These are phyloP conservation scores for Aphanomyces euteiches DNA, from an alignment of 352 stramenopile genomes.

Conservation along the genomic window DNA sequence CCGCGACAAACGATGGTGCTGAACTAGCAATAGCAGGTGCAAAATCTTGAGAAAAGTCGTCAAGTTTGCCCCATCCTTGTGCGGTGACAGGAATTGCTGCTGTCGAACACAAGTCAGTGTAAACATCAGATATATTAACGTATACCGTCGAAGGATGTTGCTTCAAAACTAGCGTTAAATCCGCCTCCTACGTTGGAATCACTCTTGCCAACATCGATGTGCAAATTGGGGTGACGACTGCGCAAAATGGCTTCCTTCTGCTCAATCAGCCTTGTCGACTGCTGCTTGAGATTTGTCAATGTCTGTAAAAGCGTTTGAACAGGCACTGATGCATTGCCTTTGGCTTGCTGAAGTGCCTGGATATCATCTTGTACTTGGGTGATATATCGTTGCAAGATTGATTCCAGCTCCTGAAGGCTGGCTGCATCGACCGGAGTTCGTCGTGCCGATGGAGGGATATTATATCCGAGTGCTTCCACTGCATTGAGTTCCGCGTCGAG, in stretches of 20 bases:
- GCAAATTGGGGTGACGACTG: not conserved
- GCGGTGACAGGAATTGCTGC: not conserved
- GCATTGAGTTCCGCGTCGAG: not conserved
- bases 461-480: slow-evolving; percentile 22
- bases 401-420: slow-evolving; percentile 2
- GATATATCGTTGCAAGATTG: slow-evolving; percentile 16
- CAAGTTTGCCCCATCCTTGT: not conserved
- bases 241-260: slow-evolving; percentile 19
- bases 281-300: slow-evolving; percentile 25
- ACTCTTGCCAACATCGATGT: slow-evolving; percentile 9
- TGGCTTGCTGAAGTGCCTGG: not conserved
- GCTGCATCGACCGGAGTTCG: not conserved
- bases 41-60: not conserved
- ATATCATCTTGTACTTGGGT: slow-evolving; percentile 10
- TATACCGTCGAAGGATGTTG: slow-evolving; percentile 2
- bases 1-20: slow-evolving; percentile 7
- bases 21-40: not conserved
- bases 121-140: slow-evolving; percentile 23
- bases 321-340: not conserved
- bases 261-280: slow-evolving; percentile 20
- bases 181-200: not conserved
- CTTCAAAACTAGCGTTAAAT: slow-evolving; percentile 18
- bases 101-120: not conserved
- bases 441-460: not conserved
- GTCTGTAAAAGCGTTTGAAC: slow-evolving; percentile 23